These are phyloP conservation scores for Mycena pura DNA, from an alignment of 768 basidiomycete genomes.

Conservation along the genomic window DNA sequence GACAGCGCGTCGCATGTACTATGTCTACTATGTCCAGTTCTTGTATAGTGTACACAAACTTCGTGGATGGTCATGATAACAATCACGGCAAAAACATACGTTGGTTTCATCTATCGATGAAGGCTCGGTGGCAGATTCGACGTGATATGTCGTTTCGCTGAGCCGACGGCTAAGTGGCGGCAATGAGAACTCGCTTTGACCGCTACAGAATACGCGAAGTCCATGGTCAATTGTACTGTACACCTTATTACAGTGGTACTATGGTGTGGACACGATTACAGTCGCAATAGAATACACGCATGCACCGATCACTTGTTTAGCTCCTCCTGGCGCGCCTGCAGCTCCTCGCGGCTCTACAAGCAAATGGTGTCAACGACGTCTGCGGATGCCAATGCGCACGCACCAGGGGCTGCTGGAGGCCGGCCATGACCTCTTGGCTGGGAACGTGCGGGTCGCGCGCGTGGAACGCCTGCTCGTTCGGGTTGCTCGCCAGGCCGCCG, in stretches of 20 bases:
- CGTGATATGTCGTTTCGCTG: too few species aligned
- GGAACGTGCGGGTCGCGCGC: conserved; percentile 61
- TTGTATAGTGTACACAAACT: conserved; percentile 16
- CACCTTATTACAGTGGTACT: conserved; percentile 9
- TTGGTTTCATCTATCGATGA: too few species aligned
- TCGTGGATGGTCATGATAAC: neutral
- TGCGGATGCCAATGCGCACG: conserved; percentile 14
- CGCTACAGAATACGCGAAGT: too few species aligned
- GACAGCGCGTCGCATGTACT: conserved; percentile 14
- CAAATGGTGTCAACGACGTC: neutral
- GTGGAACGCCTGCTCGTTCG: conserved; percentile 51
- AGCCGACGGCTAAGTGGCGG: too few species aligned
- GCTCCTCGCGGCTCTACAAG: conserved; percentile 57
- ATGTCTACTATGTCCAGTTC: too few species aligned
- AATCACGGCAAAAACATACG: neutral
- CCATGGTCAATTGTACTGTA: neutral
- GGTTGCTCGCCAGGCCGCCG: conserved; percentile 45
- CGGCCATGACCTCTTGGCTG: conserved; percentile 48
- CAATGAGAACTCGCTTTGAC: too few species aligned
- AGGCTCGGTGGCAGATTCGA: too few species aligned
- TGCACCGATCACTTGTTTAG: conserved; percentile 43
- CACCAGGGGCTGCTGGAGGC: conserved; percentile 56
- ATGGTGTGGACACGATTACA: conserved; percentile 14
- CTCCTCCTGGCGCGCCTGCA: conserved; percentile 52
- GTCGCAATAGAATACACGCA: neutral